Evolutionary conservation across 2,329 filamentous ascomycete species (phyloP), one percentile per base, ranked within the genome.

Genomic region (Lecanicillium sp.): DNA sequence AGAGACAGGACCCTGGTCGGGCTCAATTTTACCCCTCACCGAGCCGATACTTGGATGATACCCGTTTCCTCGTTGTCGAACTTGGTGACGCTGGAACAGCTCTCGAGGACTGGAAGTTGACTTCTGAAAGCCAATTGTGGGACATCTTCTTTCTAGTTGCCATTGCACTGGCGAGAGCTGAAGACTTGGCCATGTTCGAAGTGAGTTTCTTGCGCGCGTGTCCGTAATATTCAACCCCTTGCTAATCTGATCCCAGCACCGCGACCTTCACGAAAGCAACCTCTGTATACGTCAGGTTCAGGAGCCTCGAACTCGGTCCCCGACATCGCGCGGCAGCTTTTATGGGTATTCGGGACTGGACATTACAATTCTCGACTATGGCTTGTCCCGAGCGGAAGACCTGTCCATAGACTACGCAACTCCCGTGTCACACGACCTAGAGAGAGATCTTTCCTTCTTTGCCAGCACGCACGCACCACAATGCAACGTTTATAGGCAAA

Each of bases 211-310:
- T 15, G 17, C 20, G 27, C 9, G 29, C 11, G 29, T 8, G 13
- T 28, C 33, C 20, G 9, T 13, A 7, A 40, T 6, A 6, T 11
- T 25, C 7, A 6, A 25, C 11, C 6, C 7, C 22, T 22, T 31
- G 38, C 30, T 34, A 30, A 25, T 20, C 50, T 51, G 40, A 51
- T 38, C 7, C 5, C 43, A 79, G 74, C 78, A 82, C 48, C 73
- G 78, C 5, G 78, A 82, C 48, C 62, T 82, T 4, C 78, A 82
- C 47, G 77, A 82, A 45, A 77, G 77, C 4, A 81, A 82, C 46
- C 56, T 82, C 13, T 81, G 78, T 45, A 65, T 81, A 34, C 65
- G 68, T 4, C 66, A 64, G 37, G 56, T 61, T 1, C 51, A 59
- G 3, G 48, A 62, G 3, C 50, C 64, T 1, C 50, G 50, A 8